Evolutionary conservation across 257 asterid species (phyloP).

Genomic region (Penstemon davidsonii): DNA sequence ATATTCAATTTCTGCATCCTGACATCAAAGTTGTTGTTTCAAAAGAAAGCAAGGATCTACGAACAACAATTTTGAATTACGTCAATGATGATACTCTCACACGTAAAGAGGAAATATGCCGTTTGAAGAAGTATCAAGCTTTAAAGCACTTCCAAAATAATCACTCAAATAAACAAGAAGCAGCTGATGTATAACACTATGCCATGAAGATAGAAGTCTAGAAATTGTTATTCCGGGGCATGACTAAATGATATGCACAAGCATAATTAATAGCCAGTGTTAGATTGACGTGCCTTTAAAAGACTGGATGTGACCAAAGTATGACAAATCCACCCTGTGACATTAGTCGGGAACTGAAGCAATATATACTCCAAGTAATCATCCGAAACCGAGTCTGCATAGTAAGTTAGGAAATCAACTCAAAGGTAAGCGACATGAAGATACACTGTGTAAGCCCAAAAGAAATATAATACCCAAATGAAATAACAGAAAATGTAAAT

Average conservation of each 20-base stretch:
- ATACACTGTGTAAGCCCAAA: too few species aligned
- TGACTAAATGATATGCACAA: slow-evolving; percentile 32
- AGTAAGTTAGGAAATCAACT: background rate
- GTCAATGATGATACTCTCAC: slow-evolving; percentile 5
- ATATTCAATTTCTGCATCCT: background rate
- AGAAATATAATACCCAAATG: background rate
- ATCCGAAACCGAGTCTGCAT: slow-evolving; percentile 86
- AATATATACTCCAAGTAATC: slow-evolving; percentile 92
- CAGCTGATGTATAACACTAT: background rate
- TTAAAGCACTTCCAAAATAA: slow-evolving; percentile 1
- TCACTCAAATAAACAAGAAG: background rate
- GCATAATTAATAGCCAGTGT: slow-evolving; percentile 40
- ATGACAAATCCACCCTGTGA: slow-evolving; percentile 96
- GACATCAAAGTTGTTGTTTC: background rate
- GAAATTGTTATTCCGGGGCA: background rate
- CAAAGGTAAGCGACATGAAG: background rate
- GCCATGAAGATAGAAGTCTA: background rate
- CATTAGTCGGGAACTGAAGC: slow-evolving; percentile 95
- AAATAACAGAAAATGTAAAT: background rate
- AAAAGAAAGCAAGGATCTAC: slow-evolving; percentile 11
- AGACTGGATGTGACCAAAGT: slow-evolving; percentile 95
- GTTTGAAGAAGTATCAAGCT: background rate
- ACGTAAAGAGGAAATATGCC: background rate
- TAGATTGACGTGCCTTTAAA: slow-evolving; percentile 75
- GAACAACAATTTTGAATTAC: slow-evolving; percentile 12